These are phyloP conservation scores for Neofusicoccum parvum DNA, from an alignment of 2,329 filamentous ascomycete genomes.

Conservation along the genomic window DNA sequence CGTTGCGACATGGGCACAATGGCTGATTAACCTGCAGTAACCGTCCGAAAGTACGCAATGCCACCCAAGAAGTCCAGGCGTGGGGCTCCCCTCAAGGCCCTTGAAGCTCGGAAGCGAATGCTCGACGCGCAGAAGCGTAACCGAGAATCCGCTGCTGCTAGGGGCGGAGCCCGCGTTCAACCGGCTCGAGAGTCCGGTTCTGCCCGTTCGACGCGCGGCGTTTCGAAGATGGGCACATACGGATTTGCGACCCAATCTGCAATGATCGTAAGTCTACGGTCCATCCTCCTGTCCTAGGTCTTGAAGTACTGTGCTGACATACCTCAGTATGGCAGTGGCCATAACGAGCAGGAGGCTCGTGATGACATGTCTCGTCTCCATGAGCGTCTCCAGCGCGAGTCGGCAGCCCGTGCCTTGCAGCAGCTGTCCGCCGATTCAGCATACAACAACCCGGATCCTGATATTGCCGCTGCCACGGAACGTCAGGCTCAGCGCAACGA, in stretches of 20 bases:
- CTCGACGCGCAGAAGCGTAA: neutral
- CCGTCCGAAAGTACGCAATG: neutral
- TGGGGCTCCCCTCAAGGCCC: neutral
- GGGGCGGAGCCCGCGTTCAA: too few relatives aligned
- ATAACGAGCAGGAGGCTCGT: neutral
- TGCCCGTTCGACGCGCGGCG: neutral
- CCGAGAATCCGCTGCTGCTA: neutral
- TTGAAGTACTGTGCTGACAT: neutral
- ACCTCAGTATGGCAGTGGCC: neutral
- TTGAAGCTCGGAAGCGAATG: neutral
- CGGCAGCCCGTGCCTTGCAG: neutral
- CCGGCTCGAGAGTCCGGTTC: neutral
- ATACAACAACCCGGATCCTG: neutral
- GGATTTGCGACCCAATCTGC: neutral
- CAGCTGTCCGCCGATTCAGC: neutral
- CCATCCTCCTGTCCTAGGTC: neutral
- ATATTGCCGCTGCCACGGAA: neutral
- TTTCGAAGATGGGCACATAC: neutral
- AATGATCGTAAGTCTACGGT: neutral
- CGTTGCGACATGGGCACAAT: too few relatives aligned
- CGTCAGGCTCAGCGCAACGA: neutral
- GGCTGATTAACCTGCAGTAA: too few relatives aligned
- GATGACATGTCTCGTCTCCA: neutral
- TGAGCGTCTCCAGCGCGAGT: neutral
- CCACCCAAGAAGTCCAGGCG: neutral